Evolutionary conservation across 2,329 filamentous ascomycete species (phyloP).

Genomic region (Huntiella abstrusa): DNA sequence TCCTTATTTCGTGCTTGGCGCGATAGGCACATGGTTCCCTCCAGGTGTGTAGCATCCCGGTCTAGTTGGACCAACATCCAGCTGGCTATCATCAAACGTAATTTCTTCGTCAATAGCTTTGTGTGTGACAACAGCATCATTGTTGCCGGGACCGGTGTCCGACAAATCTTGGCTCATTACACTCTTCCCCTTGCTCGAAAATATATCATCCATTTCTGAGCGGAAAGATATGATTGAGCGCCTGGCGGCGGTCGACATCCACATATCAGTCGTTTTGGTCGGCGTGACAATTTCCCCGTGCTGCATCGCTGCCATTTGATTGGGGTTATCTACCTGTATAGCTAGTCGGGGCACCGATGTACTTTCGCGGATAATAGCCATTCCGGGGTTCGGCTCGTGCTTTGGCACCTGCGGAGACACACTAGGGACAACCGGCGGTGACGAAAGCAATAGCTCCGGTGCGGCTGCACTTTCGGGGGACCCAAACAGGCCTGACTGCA

Average conservation of each 20-base stretch:
- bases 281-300: not conserved
- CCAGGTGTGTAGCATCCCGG: no score
- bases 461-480: not conserved
- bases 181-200: not conserved
- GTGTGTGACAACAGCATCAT: not conserved
- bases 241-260: not conserved
- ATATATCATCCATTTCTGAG: not conserved
- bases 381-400: slow-evolving; percentile 1
- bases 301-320: not conserved
- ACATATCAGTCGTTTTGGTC: not conserved
- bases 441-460: not conserved
- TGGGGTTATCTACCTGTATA: not conserved
- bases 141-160: no score
- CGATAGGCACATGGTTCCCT: no score
- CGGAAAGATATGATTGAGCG: not conserved
- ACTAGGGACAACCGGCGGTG: not conserved
- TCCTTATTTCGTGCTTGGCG: no score
- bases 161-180: no score
- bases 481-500: not conserved
- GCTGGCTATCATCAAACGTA: not conserved
- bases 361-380: slow-evolving; percentile 1
- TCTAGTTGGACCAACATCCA: not conserved
- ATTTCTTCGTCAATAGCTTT: not conserved
- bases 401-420: not conserved
- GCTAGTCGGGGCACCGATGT: not conserved